Conservation (phyloP, 495 filamentous ascomycete genomes). For the Xylaria curta region DNA sequence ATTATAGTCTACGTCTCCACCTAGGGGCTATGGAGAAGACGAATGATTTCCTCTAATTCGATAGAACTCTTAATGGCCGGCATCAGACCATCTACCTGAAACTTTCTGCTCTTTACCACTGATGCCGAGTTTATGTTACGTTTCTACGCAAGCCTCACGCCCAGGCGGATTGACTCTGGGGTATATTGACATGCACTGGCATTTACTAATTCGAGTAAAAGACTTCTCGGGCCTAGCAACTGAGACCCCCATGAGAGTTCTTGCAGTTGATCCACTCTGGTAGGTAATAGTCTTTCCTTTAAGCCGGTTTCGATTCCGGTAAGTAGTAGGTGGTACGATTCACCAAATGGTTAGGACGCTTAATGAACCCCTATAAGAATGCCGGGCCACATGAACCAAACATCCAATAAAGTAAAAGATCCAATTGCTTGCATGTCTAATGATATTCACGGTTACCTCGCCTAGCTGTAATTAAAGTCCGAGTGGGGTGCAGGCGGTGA, state of each 20-base stretch:
- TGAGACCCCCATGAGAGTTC: too few relatives aligned
- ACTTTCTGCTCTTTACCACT: neutral
- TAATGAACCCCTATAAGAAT: neutral
- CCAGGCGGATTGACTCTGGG: neutral
- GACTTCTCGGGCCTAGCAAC: neutral
- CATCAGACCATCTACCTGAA: neutral
- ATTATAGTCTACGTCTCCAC: neutral
- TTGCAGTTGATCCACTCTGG: neutral
- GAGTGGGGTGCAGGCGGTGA: neutral
- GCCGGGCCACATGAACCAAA: neutral
- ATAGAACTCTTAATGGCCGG: neutral
- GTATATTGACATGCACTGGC: neutral
- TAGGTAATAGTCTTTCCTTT: neutral
- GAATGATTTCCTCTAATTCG: neutral
- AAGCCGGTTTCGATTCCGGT: neutral
- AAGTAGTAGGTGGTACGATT: neutral
- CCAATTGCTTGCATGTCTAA: neutral
- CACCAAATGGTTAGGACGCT: neutral
- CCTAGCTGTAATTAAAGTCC: neutral
- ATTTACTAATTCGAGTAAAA: neutral
- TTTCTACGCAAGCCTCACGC: neutral
- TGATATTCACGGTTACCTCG: constrained; percentile 11
- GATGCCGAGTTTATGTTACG: neutral
- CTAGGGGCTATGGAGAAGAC: neutral
- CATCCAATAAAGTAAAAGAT: neutral